Percentiles rank a stretch among this genome's conserved stretches.
Evolutionary conservation across 306 rosid species (phyloP).

Genomic region (Alnus glutinosa): DNA sequence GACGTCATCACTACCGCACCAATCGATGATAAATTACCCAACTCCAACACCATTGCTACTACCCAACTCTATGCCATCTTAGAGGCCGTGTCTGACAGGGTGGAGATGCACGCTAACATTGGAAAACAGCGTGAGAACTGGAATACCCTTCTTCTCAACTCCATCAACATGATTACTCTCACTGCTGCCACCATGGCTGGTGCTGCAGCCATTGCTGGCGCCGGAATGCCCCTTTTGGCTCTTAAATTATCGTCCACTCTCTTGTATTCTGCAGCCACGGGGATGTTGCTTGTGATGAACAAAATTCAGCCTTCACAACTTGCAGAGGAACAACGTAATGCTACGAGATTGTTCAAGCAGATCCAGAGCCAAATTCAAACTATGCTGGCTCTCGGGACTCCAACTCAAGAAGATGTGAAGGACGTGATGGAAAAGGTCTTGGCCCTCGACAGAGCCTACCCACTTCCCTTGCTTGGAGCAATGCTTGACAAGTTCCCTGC

Average conservation of each 20-base stretch:
- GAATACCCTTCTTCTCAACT: conserved; percentile 62
- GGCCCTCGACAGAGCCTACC: conserved; percentile 73
- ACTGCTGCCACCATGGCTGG: conserved; percentile 65
- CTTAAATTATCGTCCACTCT: conserved; percentile 58
- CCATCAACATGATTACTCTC: conserved; percentile 78
- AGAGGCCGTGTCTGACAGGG: conserved; percentile 55
- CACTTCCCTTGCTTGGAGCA: conserved; percentile 71
- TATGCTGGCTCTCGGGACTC: conserved; percentile 27
- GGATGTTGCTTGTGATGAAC: conserved; percentile 35
- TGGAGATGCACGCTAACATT: conserved; percentile 71
- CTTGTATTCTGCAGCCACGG: conserved; percentile 64
- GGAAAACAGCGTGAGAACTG: conserved; percentile 69
- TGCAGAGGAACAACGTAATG: conserved; percentile 79
- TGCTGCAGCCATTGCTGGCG: conserved; percentile 28
- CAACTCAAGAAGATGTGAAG: conserved; percentile 48
- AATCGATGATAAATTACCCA: neutral
- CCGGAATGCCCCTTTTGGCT: conserved; percentile 39
- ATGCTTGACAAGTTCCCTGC: conserved; percentile 31
- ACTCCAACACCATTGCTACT: neutral
- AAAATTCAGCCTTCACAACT: conserved; percentile 61
- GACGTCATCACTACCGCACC: neutral
- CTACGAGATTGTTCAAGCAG: conserved; percentile 58
- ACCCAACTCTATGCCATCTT: conserved; percentile 50
- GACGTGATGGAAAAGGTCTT: conserved; percentile 49
- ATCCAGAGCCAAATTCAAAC: conserved; percentile 46